Evolutionary conservation across 2,329 filamentous ascomycete genomes (phyloP).

Genomic region (Penicillium hesseltinei): DNA sequence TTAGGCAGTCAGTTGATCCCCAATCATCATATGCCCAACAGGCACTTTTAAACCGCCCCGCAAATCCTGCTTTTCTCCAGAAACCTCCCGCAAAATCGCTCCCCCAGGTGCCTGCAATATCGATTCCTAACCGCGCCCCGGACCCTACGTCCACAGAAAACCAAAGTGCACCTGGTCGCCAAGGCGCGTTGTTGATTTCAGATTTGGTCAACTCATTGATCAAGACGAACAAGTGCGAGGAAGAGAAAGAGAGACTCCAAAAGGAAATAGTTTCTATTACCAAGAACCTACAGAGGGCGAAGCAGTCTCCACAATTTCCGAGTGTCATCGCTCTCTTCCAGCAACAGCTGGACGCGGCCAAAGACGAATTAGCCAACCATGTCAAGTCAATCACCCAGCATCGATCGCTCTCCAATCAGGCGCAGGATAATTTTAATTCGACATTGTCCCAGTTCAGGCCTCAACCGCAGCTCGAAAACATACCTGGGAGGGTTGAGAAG

Average conservation of each 20-base stretch:
- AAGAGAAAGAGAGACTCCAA: slow-evolving; percentile 27
- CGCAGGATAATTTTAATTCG: neutral
- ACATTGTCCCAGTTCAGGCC: neutral
- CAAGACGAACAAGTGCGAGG: slow-evolving; percentile 19
- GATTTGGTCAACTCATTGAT: slow-evolving; percentile 4
- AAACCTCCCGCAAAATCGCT: neutral
- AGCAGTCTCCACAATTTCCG: slow-evolving; percentile 21
- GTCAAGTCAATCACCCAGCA: neutral
- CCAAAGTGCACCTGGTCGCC: neutral
- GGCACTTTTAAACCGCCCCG: neutral
- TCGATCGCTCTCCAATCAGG: neutral
- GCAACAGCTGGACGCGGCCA: slow-evolving; percentile 10
- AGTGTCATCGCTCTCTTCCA: slow-evolving; percentile 24
- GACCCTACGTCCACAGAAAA: neutral
- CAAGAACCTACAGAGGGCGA: slow-evolving; percentile 35
- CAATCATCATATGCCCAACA: neutral
- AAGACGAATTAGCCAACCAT: slow-evolving; percentile 6
- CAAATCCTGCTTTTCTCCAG: neutral
- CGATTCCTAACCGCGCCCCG: neutral
- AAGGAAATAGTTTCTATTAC: slow-evolving; percentile 36
- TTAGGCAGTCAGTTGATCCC: neutral
- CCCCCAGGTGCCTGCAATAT: neutral
- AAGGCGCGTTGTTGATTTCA: neutral
- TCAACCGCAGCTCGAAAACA: neutral
- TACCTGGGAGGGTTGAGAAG: slow-evolving; percentile 13